Evolutionary conservation across 2,329 filamentous ascomycete genomes (phyloP).

Genomic region (Cladorrhinum sp.): DNA sequence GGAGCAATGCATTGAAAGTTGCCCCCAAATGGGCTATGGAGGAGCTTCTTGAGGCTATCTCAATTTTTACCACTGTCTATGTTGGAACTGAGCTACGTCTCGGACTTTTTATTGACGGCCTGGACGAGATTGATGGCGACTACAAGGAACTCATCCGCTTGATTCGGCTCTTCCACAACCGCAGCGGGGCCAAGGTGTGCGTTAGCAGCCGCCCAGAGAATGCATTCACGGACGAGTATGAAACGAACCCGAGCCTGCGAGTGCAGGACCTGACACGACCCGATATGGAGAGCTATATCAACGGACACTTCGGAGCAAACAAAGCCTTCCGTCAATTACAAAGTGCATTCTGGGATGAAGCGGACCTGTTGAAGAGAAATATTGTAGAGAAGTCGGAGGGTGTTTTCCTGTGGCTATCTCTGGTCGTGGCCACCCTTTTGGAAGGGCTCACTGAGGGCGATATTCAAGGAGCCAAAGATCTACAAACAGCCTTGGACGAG

Average conservation of each 20-base stretch:
- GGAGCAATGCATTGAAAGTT: background rate
- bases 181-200: conserved; percentile 4
- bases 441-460: conserved; percentile 16
- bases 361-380: background rate
- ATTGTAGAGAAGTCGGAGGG: conserved; percentile 21
- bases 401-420: conserved; percentile 27
- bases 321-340: conserved; percentile 6
- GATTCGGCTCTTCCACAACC: background rate
- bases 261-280: conserved; percentile 3
- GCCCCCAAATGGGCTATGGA: background rate
- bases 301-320: background rate
- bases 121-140: background rate
- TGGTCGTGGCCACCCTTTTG: conserved; percentile 22
- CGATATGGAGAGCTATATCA: conserved; percentile 6
- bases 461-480: conserved; percentile 11
- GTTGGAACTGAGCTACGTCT: background rate
- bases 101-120: background rate
- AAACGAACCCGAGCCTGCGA: background rate
- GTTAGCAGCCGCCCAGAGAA: conserved; percentile 15
- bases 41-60: background rate
- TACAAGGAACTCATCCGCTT: background rate
- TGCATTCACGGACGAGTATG: conserved; percentile 10
- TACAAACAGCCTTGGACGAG: background rate
- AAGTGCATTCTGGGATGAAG: background rate
- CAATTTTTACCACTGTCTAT: background rate